Conservation (phyloP, 2,329 filamentous ascomycete genomes). For the Cordyceps farinosa region DNA sequence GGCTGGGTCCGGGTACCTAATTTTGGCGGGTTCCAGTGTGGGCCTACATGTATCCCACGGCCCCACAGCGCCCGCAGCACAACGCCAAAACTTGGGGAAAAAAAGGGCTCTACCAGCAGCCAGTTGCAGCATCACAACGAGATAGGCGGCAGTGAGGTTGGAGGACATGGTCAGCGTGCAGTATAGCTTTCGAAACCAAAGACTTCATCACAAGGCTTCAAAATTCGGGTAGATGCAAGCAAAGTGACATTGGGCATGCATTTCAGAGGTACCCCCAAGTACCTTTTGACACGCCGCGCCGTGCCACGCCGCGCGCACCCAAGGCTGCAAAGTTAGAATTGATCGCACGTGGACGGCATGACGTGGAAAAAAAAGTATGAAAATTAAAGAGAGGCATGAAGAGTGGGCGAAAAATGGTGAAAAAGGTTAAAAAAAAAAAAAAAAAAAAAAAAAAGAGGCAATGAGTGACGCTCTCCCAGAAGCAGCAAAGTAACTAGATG, state of each 20-base stretch:
- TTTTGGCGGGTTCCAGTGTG: too few relatives aligned
- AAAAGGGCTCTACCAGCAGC: too few relatives aligned
- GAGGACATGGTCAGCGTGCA: not conserved
- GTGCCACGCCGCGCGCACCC: too few relatives aligned
- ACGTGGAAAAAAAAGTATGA: not conserved
- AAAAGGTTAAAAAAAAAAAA: not conserved
- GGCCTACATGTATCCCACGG: too few relatives aligned
- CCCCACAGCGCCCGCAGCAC: too few relatives aligned
- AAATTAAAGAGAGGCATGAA: not conserved
- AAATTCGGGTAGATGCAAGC: not conserved
- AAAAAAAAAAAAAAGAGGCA: conserved; percentile 20
- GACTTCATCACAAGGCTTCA: not conserved
- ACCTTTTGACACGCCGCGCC: not conserved
- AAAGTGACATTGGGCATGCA: not conserved
- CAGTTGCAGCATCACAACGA: not conserved
- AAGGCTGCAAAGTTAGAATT: not conserved
- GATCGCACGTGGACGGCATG: not conserved
- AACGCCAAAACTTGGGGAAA: too few relatives aligned
- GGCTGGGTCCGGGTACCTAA: not conserved
- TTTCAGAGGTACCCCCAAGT: not conserved
- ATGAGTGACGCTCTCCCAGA: conserved; percentile 1
- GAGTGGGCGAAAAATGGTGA: too few relatives aligned
- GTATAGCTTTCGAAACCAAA: not conserved
- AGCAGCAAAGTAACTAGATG: not conserved
- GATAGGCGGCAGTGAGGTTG: not conserved